Percentiles rank a stretch among this genome's conserved stretches.
phyloP scores from a whole-genome alignment of 345 rosid species.

The Syzygium jambos region DNA sequence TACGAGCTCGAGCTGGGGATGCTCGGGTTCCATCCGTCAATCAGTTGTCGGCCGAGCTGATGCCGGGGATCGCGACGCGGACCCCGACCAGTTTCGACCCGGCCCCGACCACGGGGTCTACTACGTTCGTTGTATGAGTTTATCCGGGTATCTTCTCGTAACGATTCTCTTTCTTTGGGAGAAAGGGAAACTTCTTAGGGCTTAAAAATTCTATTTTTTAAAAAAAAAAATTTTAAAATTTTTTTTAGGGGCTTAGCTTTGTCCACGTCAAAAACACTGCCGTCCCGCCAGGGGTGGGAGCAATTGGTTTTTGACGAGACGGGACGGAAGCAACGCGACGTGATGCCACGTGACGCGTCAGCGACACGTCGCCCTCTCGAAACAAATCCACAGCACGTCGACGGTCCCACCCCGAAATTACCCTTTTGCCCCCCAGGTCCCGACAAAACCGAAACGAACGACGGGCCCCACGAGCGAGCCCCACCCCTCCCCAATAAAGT shows the following conservation, averaged over 20 bases:
- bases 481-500: too few species aligned
- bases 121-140: not conserved
- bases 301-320: not conserved
- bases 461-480: not conserved
- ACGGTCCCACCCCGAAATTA: not conserved
- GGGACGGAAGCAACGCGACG: not conserved
- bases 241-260: not conserved
- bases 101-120: too few species aligned
- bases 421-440: not conserved
- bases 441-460: not conserved
- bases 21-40: not conserved
- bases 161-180: not conserved
- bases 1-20: not conserved
- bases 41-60: accelerated
- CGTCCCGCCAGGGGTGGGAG: not conserved
- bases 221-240: too few species aligned
- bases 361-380: not conserved
- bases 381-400: not conserved
- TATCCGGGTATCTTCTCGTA: not conserved
- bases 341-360: slow-evolving; percentile 1
- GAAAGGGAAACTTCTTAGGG: not conserved
- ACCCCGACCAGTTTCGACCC: too few species aligned
- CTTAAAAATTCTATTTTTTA: too few species aligned
- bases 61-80: too few species aligned
- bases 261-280: not conserved